These are phyloP conservation scores for Akanthomyces muscarius DNA, from an alignment of 2,329 filamentous ascomycete species.

Conservation along the genomic window DNA sequence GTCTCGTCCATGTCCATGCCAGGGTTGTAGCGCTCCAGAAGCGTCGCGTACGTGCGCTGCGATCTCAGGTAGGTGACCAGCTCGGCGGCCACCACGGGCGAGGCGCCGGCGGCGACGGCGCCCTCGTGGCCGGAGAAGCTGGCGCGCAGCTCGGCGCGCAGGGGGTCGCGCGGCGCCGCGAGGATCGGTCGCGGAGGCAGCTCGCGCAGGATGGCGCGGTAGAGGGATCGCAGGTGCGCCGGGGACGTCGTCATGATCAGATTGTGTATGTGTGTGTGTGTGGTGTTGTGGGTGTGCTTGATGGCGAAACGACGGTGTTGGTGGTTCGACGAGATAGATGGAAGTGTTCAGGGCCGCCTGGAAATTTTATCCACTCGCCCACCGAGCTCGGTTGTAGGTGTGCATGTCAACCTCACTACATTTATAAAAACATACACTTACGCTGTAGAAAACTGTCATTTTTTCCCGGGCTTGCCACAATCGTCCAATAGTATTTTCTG, in stretches of 20 bases:
- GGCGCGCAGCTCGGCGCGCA: conserved; percentile 66
- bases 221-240: conserved; percentile 66
- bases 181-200: conserved; percentile 67
- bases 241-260: conserved; percentile 35
- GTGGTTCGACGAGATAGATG: not conserved
- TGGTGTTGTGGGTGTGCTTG: not conserved
- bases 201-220: conserved; percentile 85
- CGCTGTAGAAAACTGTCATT: no score
- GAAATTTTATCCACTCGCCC: conserved; percentile 4
- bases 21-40: conserved; percentile 90
- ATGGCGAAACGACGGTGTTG: not conserved
- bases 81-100: conserved; percentile 60
- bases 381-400: not conserved
- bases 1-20: conserved; percentile 83
- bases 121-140: conserved; percentile 45
- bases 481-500: no score
- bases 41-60: conserved; percentile 76
- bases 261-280: not conserved
- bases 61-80: conserved; percentile 74
- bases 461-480: no score
- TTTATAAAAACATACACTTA: no score
- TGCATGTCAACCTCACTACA: no score
- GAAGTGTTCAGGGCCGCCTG: not conserved
- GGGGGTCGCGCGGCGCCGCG: conserved; percentile 55
- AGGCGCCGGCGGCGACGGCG: conserved; percentile 22